These are phyloP conservation scores for Sisymbrium altissimum DNA, from an alignment of 345 rosid genomes.

Conservation along the genomic window DNA sequence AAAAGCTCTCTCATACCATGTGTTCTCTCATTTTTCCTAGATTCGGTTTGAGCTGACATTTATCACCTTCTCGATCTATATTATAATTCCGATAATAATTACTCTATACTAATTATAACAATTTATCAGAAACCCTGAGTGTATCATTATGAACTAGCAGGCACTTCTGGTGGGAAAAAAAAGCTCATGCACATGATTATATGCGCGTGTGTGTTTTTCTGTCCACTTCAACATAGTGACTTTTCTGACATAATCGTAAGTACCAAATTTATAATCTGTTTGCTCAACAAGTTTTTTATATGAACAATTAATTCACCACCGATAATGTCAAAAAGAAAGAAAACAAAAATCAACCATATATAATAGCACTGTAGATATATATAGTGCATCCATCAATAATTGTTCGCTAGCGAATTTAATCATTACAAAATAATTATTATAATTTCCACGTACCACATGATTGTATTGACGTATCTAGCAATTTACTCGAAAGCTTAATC, in stretches of 20 bases:
- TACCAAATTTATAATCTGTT: background rate
- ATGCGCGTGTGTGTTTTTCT: background rate
- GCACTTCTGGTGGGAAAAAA: background rate
- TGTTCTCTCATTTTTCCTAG: conserved; percentile 19
- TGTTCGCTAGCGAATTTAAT: conserved; percentile 9
- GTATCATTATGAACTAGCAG: background rate
- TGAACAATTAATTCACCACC: background rate
- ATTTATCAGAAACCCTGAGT: background rate
- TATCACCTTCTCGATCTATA: conserved; percentile 1
- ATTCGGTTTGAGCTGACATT: conserved; percentile 16
- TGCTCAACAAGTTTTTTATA: background rate
- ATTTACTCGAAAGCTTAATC: conserved; percentile 22
- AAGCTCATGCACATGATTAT: background rate
- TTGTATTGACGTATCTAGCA: conserved; percentile 21
- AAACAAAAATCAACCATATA: background rate
- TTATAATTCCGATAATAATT: background rate
- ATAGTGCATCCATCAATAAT: conserved; percentile 3
- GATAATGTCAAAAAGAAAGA: background rate
- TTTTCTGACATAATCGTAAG: background rate
- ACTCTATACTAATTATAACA: background rate
- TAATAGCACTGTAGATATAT: background rate
- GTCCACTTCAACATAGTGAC: background rate
- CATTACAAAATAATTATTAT: conserved; percentile 22
- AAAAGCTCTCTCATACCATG: conserved; percentile 14
- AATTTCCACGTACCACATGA: conserved; percentile 27